Conservation (phyloP, 257 asterid genomes). For the Cruciata laevipes region DNA sequence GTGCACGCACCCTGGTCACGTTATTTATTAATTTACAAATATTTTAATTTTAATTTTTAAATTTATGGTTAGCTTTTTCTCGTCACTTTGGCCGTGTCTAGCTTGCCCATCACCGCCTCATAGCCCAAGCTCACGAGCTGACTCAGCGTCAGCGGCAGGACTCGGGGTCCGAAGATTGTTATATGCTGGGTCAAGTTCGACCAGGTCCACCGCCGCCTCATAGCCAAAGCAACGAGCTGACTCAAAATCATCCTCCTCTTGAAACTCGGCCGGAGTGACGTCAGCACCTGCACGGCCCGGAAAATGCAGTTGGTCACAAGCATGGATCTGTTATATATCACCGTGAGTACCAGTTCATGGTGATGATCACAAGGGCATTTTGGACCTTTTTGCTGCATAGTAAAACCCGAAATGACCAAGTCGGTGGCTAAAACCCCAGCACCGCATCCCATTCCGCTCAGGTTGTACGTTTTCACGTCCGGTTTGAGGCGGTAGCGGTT, state of each 20-base stretch:
- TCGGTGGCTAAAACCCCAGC: constrained; percentile 53
- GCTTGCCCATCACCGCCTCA: constrained; percentile 20
- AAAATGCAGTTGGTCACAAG: constrained; percentile 60
- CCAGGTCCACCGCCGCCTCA: too few relatives aligned
- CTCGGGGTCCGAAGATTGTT: constrained; percentile 41
- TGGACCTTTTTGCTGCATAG: constrained; percentile 30
- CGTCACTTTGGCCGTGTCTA: too few relatives aligned
- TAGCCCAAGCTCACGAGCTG: constrained; percentile 33
- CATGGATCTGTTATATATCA: constrained; percentile 55
- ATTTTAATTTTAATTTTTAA: too few relatives aligned
- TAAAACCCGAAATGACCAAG: constrained; percentile 50
- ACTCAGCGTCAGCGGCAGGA: constrained; percentile 48
- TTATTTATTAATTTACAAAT: too few relatives aligned
- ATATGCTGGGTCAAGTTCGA: constrained; percentile 39
- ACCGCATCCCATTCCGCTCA: constrained; percentile 75
- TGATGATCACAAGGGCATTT: constrained; percentile 50
- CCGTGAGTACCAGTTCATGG: constrained; percentile 64
- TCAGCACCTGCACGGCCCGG: constrained; percentile 51
- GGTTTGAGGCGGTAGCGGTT: constrained; percentile 40
- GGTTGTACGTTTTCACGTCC: constrained; percentile 55
- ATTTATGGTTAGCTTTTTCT: too few relatives aligned
- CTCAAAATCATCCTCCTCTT: constrained; percentile 63
- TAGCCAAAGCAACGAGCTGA: too few relatives aligned
- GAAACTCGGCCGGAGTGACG: constrained; percentile 55
- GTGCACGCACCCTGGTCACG: too few relatives aligned